Evolutionary conservation across 192 early-diverging fungal species (phyloP).

Genomic region (Linderina pennispora): DNA sequence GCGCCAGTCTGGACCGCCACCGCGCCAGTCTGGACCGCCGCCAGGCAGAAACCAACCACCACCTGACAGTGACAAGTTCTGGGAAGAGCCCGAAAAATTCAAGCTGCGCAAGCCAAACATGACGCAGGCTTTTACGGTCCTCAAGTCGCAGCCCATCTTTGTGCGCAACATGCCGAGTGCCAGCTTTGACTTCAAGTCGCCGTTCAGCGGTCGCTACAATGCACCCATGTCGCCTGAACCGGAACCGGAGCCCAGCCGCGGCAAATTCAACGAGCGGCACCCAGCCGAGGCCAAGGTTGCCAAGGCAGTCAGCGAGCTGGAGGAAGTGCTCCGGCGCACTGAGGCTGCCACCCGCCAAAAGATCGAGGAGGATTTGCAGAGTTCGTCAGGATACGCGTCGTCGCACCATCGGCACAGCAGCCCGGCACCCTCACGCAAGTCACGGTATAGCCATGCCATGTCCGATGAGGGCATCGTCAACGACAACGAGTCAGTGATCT

Average conservation of each 20-base stretch:
- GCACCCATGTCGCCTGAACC: slow-evolving; percentile 1
- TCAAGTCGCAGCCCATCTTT: slow-evolving; percentile 40
- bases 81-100: too few species aligned
- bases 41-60: not conserved
- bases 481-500: slow-evolving; percentile 21
- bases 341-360: slow-evolving; percentile 26
- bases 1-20: too few species aligned
- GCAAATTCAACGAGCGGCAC: slow-evolving; percentile 27
- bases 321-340: slow-evolving; percentile 43
- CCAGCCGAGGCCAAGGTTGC: slow-evolving; percentile 46
- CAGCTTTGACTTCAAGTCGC: slow-evolving; percentile 41
- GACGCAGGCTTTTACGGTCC: slow-evolving; percentile 40
- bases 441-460: not conserved
- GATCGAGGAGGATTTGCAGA: slow-evolving; percentile 31
- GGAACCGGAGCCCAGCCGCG: not conserved
- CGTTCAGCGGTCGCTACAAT: slow-evolving; percentile 19
- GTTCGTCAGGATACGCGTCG: too few species aligned
- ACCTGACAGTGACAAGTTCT: slow-evolving; percentile 30
- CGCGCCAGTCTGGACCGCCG: too few species aligned
- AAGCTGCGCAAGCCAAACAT: slow-evolving; percentile 40
- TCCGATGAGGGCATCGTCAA: not conserved
- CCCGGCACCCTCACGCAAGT: not conserved
- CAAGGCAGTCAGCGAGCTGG: slow-evolving; percentile 46
- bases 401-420: not conserved
- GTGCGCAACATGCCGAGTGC: slow-evolving; percentile 40